Evolutionary conservation across 805 yeast species (phyloP), one percentile per base, ranked within the genome.

Genomic region (Sugiyamaella mastotermitis): DNA sequence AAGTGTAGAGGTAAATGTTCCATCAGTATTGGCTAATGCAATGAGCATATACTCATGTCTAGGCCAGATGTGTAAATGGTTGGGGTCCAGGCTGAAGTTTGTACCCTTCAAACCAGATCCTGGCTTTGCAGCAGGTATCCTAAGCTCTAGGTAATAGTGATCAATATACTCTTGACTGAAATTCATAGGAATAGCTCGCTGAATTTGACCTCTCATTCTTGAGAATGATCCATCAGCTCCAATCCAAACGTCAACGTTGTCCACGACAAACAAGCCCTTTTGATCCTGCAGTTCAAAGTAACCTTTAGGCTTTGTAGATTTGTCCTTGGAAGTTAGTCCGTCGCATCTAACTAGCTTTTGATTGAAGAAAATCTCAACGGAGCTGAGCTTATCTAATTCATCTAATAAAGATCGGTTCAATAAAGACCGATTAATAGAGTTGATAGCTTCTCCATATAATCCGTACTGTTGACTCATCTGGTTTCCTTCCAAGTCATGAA

Each of bases 11-110:
- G 96, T 88, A 59, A 87, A 88, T 4, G 94, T 79, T 0, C 90
- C 92, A 56, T 84, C 94, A 17, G 63, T 58, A 49, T 88, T 88
- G 7, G 97, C 83, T 42, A 88, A 68, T 0, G 95, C 95, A 52
- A 88, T 88, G 49, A 88, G 69, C 97, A 88, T 88, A 56, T 68
- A 84, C 38, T 83, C 69, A 42, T 78, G 74, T 32, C 96, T 67
- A 3, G 97, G 97, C 97, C 97, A 88, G 32, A 88, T 84, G 53
- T 88, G 97, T 36, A 88, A 68, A 56, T 84, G 86, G 60, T 84
- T 77, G 5, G 87, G 79, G 47, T 78, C 75, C 16, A 83, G 64
- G 13, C 65, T 61, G 51, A 77, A 83, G 16, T 64, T 52, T 3
- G 50, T 51, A 19, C 47, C 41, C 3, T 53, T 51, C 10, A 16